Percentiles rank a stretch among this genome's conserved stretches.
phyloP scores from a whole-genome alignment of 1,284 basidiomycete genomes.

The Apiotrichum montevideense region DNA sequence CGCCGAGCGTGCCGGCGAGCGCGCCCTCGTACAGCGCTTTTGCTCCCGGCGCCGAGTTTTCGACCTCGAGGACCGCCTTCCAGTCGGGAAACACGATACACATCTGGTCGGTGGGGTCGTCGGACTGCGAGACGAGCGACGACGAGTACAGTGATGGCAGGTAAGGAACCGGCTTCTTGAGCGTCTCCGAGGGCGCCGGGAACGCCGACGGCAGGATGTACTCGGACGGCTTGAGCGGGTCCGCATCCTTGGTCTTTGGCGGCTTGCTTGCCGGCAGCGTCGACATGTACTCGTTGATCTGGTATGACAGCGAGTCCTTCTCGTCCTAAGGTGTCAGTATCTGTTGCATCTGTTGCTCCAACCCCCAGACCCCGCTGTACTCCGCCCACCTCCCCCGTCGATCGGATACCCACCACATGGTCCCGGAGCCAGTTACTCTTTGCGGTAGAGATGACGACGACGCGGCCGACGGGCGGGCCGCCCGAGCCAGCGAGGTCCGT shows the following conservation, averaged over 20 bases:
- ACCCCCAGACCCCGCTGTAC: no score
- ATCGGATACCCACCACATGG: constrained; percentile 52
- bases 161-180: constrained; percentile 22
- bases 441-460: constrained; percentile 77
- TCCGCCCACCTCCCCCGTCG: no score
- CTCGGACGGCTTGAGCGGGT: constrained; percentile 11
- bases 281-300: constrained; percentile 47
- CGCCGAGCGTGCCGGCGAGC: constrained; percentile 55
- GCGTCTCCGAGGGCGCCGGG: constrained; percentile 24
- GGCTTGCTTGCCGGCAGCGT: constrained; percentile 17
- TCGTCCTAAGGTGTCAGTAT: constrained; percentile 46
- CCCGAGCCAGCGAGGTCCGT: constrained; percentile 73
- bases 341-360: no score
- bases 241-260: constrained; percentile 15
- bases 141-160: constrained; percentile 61
- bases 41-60: constrained; percentile 60
- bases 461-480: constrained; percentile 73
- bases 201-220: constrained; percentile 35
- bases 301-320: constrained; percentile 60
- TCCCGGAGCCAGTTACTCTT: constrained; percentile 77
- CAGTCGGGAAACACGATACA: constrained; percentile 87
- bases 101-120: constrained; percentile 58
- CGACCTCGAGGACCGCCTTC: constrained; percentile 67
- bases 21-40: constrained; percentile 60
- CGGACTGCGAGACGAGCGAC: constrained; percentile 70